phyloP scores from a whole-genome alignment of 2,329 filamentous ascomycete genomes.

The Tothia fuscella region DNA sequence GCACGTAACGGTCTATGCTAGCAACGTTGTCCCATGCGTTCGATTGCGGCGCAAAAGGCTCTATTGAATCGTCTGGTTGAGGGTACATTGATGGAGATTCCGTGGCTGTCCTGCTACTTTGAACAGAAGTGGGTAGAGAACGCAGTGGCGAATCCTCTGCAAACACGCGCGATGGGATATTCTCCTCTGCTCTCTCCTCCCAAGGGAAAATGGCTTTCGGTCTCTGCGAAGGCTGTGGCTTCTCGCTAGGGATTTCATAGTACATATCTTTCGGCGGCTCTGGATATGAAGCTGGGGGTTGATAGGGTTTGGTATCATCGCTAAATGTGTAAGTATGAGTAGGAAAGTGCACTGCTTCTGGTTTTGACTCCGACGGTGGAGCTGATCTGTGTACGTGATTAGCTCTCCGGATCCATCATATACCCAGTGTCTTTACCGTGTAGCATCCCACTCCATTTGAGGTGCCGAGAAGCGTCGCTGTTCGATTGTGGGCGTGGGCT shows the following conservation, averaged over 20 bases:
- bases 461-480: slow-evolving; percentile 45
- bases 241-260: slow-evolving; percentile 59
- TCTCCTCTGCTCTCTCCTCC: slow-evolving; percentile 54
- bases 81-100: neutral
- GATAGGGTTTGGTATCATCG: slow-evolving; percentile 59
- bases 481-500: slow-evolving; percentile 33
- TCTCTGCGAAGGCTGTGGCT: slow-evolving; percentile 45
- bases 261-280: slow-evolving; percentile 81
- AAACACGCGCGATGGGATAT: slow-evolving; percentile 54
- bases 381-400: slow-evolving; percentile 19
- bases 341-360: slow-evolving; percentile 79
- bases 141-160: slow-evolving; percentile 37
- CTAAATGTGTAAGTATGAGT: slow-evolving; percentile 74
- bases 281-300: slow-evolving; percentile 64
- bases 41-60: slow-evolving; percentile 49
- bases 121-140: slow-evolving; percentile 24
- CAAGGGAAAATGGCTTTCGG: slow-evolving; percentile 77
- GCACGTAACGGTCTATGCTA: slow-evolving; percentile 79
- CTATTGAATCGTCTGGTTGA: slow-evolving; percentile 13
- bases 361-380: slow-evolving; percentile 54
- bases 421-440: slow-evolving; percentile 34
- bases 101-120: neutral
- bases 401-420: neutral
- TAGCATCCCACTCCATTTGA: slow-evolving; percentile 49
- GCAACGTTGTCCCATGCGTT: slow-evolving; percentile 94